Evolutionary conservation across 441 rosid species (phyloP).

Genomic region (Populus hybrid): DNA sequence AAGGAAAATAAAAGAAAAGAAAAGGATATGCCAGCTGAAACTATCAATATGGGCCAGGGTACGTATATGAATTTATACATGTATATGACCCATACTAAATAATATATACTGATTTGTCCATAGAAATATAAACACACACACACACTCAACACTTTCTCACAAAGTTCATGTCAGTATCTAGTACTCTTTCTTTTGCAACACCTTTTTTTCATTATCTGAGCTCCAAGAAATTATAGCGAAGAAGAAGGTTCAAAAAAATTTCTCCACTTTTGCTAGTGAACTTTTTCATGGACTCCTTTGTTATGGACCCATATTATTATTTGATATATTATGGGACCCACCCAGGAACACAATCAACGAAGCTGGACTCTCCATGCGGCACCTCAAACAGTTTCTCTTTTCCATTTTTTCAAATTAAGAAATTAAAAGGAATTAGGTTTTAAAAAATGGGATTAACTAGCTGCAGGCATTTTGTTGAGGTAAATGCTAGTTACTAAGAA

Average conservation of each 20-base stretch:
- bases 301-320: constrained; percentile 20
- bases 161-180: not conserved
- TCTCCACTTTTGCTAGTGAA: not conserved
- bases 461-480: too few relatives aligned
- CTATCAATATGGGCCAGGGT: constrained; percentile 22
- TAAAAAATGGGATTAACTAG: not conserved
- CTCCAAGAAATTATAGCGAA: not conserved
- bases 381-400: constrained; percentile 2
- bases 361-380: constrained; percentile 36
- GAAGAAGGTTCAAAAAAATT: not conserved
- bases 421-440: too few relatives aligned
- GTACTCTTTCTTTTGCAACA: not conserved
- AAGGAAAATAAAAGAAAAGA: not conserved
- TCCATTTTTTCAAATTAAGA: not conserved
- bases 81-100: constrained; percentile 7
- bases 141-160: constrained; percentile 1
- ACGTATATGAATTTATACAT: not conserved
- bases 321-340: constrained; percentile 31
- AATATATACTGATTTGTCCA: constrained; percentile 5
- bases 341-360: constrained; percentile 21
- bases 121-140: not conserved
- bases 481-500: too few relatives aligned
- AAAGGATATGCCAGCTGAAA: not conserved
- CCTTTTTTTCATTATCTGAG: not conserved
- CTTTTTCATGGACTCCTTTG: constrained; percentile 7